Percentiles rank a stretch among this genome's conserved stretches.
Evolutionary conservation across 2,329 filamentous ascomycete genomes (phyloP).

Genomic region (Epichloe aotearoae): DNA sequence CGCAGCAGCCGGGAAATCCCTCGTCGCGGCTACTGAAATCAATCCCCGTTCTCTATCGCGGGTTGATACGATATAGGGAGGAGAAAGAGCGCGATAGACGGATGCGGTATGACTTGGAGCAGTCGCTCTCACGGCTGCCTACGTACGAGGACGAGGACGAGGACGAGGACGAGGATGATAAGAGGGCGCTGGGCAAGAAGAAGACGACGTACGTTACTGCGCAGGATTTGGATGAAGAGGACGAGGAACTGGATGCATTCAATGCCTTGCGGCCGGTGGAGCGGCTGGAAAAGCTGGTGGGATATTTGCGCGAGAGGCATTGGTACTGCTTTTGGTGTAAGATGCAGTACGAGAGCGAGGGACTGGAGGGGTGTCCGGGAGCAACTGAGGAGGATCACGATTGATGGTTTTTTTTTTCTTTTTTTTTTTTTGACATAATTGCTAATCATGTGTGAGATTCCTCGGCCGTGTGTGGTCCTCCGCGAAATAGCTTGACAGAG

Average conservation of each 20-base stretch:
- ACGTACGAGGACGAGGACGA: slow-evolving; percentile 57
- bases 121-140: slow-evolving; percentile 49
- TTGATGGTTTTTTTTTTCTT: slow-evolving; percentile 8
- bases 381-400: slow-evolving; percentile 72
- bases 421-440: background rate
- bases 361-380: slow-evolving; percentile 83
- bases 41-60: slow-evolving; percentile 69
- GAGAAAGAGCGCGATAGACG: slow-evolving; percentile 55
- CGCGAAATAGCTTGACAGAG: too few relatives aligned
- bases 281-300: slow-evolving; percentile 51
- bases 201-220: slow-evolving; percentile 43
- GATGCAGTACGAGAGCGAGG: slow-evolving; percentile 56
- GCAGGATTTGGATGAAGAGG: slow-evolving; percentile 63
- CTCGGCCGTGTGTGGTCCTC: too few relatives aligned
- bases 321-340: slow-evolving; percentile 97
- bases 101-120: slow-evolving; percentile 52
- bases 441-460: background rate
- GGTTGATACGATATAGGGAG: slow-evolving; percentile 55
- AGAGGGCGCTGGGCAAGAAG: slow-evolving; percentile 50
- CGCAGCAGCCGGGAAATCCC: slow-evolving; percentile 21
- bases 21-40: slow-evolving; percentile 36
- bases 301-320: slow-evolving; percentile 56
- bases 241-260: slow-evolving; percentile 69
- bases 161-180: slow-evolving; percentile 61
- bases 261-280: slow-evolving; percentile 54